Evolutionary conservation across 768 basidiomycete species (phyloP), one percentile per base, ranked within the genome.

Genomic region (Pholiota conissans): DNA sequence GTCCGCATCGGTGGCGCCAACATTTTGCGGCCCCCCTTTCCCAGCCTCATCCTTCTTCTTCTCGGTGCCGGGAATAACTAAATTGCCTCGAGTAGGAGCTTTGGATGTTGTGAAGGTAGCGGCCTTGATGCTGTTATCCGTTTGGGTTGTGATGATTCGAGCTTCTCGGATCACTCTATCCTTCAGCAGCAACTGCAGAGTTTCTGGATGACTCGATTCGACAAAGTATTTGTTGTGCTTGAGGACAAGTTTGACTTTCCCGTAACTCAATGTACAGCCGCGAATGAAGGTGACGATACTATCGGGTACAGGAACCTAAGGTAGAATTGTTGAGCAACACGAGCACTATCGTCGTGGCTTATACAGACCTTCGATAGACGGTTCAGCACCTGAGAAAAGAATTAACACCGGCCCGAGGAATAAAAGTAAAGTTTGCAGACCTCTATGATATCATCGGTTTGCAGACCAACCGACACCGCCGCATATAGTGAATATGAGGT

Each of bases 191-290:
- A 86, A 76, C 65, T 97, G 91, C 26, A 98, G 79, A 10, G 93
- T 94, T 55, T 98, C 95, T 2, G 95, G 95, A 66, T 97, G 93
- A 62, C 86, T 90, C 27, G 94, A 96, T 72, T 99, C 97, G 65
- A 99, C 93, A 65, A 84, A 98, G 73, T 98, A 98, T 65, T 90
- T 92, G 80, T 98, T 98, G 71, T 98, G 91, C 71, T 99, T 98
- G 63, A 99, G 77, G 6, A 99, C 97, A 48, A 99, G 86, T 68
- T 98, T 96, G 71, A 98, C 93, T 77, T 99, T 99, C 52, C 97
- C 97, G 65, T 98, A 98, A 52, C 95, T 97, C 55, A 94, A 74
- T 0, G 97, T 99, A 62, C 95, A 91, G 60, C 93, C 90, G 64
- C 91, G 87, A 64, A 99, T 98, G 67, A 95, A 92, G 10, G 82